Percentiles rank a stretch among this genome's conserved stretches.
Conservation (phyloP, 1,284 basidiomycete species). For the Salmacisia buchloeana region DNA sequence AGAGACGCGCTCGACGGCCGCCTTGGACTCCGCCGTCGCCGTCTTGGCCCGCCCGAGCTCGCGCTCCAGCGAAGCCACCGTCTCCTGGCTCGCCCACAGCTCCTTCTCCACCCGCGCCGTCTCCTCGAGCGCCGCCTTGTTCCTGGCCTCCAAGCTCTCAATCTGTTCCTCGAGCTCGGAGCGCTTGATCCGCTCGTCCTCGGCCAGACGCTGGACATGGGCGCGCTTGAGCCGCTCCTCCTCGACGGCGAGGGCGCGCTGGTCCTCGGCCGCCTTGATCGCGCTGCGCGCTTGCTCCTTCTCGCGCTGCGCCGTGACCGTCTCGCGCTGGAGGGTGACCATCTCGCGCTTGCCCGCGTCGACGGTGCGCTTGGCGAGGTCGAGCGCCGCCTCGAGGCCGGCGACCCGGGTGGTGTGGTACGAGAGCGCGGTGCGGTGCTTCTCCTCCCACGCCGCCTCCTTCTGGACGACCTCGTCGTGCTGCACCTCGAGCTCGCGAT, state of each 20-base stretch:
- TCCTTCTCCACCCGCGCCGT: not conserved
- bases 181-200: not conserved
- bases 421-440: not conserved
- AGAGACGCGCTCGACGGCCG: not conserved
- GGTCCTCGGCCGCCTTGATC: not conserved
- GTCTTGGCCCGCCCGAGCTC: conserved; percentile 5
- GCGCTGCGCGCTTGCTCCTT: not conserved
- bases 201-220: not conserved
- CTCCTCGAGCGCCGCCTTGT: not conserved
- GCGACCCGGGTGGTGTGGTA: not conserved
- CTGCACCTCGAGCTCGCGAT: not conserved
- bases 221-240: not conserved
- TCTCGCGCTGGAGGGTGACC: too few species aligned
- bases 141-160: not conserved
- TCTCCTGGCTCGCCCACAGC: not conserved
- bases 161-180: not conserved
- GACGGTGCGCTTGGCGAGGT: not conserved
- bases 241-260: not conserved
- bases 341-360: not conserved
- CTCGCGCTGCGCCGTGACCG: not conserved
- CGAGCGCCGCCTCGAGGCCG: not conserved
- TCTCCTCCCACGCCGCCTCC: not conserved
- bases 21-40: not conserved
- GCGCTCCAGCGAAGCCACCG: not conserved
- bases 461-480: not conserved